These are phyloP conservation scores for Aureobasidium musti DNA, from an alignment of 2,329 filamentous ascomycete species.

Conservation along the genomic window DNA sequence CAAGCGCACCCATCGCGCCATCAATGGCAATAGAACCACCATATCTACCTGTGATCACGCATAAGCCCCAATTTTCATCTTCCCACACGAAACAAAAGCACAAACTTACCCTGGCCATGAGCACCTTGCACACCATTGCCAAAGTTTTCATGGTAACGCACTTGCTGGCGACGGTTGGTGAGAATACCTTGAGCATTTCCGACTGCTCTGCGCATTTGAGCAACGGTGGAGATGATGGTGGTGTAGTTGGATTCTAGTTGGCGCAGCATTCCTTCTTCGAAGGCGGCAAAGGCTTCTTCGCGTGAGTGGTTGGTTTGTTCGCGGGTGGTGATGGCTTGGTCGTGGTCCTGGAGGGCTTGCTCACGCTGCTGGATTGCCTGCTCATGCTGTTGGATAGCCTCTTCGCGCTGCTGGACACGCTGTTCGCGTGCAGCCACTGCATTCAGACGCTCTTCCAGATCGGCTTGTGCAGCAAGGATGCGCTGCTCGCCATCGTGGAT, in stretches of 20 bases:
- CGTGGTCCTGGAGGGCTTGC: background rate
- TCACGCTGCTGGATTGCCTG: background rate
- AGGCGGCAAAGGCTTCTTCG: background rate
- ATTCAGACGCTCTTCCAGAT: background rate
- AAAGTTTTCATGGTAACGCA: slow-evolving; percentile 17
- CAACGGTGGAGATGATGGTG: background rate
- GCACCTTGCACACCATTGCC: background rate
- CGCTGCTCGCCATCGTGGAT: slow-evolving; percentile 11
- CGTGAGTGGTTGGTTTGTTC: slow-evolving; percentile 4
- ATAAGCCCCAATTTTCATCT: background rate
- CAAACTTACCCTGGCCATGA: background rate
- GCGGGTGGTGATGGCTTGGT: background rate
- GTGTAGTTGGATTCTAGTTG: slow-evolving; percentile 1
- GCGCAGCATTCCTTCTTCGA: slow-evolving; percentile 12
- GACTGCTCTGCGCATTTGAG: background rate
- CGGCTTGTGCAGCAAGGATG: background rate
- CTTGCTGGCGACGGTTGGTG: slow-evolving; percentile 15
- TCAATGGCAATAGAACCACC: slow-evolving; percentile 23
- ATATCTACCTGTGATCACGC: background rate
- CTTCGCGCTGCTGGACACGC: background rate
- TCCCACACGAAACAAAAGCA: background rate
- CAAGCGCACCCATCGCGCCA: slow-evolving; percentile 21
- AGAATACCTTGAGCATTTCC: slow-evolving; percentile 12
- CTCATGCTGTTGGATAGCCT: background rate
- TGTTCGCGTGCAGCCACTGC: background rate